phyloP scores from a whole-genome alignment of 495 filamentous ascomycete genomes.

The Hypomontagnella monticulosa region DNA sequence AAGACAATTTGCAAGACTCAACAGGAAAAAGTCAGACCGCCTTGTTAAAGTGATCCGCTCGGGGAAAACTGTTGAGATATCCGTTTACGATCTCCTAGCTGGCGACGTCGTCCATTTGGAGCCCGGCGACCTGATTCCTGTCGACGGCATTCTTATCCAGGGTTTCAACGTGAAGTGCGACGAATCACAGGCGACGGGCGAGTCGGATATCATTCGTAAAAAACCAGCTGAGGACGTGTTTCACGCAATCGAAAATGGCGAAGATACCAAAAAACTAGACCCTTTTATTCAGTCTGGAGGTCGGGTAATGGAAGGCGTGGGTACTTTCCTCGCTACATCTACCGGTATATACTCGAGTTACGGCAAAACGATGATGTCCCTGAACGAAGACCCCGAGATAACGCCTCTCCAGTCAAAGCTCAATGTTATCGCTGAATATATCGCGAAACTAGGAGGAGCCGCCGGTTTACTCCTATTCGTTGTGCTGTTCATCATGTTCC shows the following conservation, averaged over 20 bases:
- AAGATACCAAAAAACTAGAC: constrained; percentile 83
- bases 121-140: constrained; percentile 78
- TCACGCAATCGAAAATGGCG: constrained; percentile 77
- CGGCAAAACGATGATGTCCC: constrained; percentile 93
- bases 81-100: constrained; percentile 75
- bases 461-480: constrained; percentile 86
- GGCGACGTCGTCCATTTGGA: constrained; percentile 79
- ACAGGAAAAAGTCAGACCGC: constrained; percentile 82
- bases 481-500: constrained; percentile 92
- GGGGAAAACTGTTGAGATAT: constrained; percentile 75
- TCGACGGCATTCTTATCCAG: constrained; percentile 76
- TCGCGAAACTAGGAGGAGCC: constrained; percentile 89
- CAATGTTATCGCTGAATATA: constrained; percentile 89
- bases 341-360: constrained; percentile 88
- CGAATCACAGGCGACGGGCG: constrained; percentile 85
- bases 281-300: constrained; percentile 94
- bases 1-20: constrained; percentile 80
- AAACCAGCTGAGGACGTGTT: constrained; percentile 79
- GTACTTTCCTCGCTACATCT: constrained; percentile 86
- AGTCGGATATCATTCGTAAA: constrained; percentile 84
- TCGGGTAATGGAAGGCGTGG: constrained; percentile 91
- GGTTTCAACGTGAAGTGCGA: constrained; percentile 82
- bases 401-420: constrained; percentile 96
- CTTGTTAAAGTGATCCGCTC: constrained; percentile 80
- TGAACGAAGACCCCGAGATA: constrained; percentile 88